A percentile compares a stretch with the other conserved stretches of the same genome.
These are phyloP conservation scores for Colletotrichum limetticola DNA, from an alignment of 2,329 filamentous ascomycete genomes.

Conservation along the genomic window DNA sequence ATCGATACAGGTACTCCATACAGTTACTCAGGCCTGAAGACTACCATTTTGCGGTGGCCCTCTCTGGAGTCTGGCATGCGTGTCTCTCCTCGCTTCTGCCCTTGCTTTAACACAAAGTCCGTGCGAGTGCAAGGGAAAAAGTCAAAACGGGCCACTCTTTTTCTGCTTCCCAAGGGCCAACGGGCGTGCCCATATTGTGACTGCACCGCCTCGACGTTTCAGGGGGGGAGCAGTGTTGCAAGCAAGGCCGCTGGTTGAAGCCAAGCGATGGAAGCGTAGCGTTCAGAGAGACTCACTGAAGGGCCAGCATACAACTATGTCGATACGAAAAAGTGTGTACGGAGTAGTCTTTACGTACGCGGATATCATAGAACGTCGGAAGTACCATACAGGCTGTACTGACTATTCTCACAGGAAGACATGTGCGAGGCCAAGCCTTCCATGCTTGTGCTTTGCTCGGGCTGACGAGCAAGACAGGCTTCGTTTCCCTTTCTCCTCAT, in stretches of 20 bases:
- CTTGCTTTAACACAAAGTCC: conserved; percentile 5
- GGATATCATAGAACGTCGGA: not conserved
- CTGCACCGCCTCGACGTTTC: conserved; percentile 29
- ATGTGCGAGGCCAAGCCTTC: not conserved
- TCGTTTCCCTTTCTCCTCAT: not conserved
- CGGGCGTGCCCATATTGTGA: conserved; percentile 10
- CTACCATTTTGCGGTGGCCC: not conserved
- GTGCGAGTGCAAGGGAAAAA: conserved; percentile 18
- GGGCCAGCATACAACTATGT: not conserved
- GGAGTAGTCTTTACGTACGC: not conserved
- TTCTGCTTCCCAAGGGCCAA: not conserved
- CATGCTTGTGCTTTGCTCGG: not conserved
- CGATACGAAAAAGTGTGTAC: not conserved
- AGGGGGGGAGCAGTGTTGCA: conserved; percentile 28
- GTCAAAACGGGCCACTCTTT: conserved; percentile 22
- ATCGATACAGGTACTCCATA: no score
- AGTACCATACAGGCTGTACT: not conserved
- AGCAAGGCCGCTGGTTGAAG: conserved; percentile 18
- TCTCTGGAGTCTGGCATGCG: not conserved
- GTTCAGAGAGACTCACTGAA: not conserved
- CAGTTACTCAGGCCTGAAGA: not conserved
- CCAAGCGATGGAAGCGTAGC: not conserved
- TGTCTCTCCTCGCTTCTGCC: not conserved
- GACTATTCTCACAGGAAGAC: not conserved
- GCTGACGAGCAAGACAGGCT: not conserved